Evolutionary conservation across 176 grass and related monocot species (phyloP).

Genomic region (Musa schizocarpa): DNA sequence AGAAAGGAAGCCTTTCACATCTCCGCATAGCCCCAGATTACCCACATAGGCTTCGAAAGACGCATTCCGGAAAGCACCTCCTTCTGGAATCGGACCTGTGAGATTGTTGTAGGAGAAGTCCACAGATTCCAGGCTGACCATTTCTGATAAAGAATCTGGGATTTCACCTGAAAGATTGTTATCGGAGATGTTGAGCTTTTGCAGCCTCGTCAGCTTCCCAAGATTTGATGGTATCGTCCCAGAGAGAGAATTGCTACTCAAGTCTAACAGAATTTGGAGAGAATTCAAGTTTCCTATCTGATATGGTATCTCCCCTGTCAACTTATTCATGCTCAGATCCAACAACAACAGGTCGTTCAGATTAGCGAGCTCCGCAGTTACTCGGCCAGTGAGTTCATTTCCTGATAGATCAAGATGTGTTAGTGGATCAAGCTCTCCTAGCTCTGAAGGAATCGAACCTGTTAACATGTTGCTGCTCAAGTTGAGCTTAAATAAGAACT

Average conservation of each 20-base stretch:
- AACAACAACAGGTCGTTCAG: constrained; percentile 31
- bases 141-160: constrained; percentile 31
- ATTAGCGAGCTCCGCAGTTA: constrained; percentile 42
- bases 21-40: constrained; percentile 60
- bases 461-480: constrained; percentile 45
- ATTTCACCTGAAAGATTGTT: constrained; percentile 55
- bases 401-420: constrained; percentile 45
- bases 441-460: constrained; percentile 29
- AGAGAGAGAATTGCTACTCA: constrained; percentile 71
- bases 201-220: constrained; percentile 26
- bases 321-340: constrained; percentile 53
- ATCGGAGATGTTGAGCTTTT: constrained; percentile 64
- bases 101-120: constrained; percentile 90
- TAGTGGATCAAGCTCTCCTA: constrained; percentile 24
- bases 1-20: constrained; percentile 24
- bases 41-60: constrained; percentile 39
- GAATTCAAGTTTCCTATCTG: constrained; percentile 49
- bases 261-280: constrained; percentile 67
- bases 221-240: constrained; percentile 56
- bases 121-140: constrained; percentile 57
- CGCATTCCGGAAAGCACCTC: constrained; percentile 39
- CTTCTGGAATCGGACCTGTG: constrained; percentile 41
- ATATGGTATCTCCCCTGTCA: constrained; percentile 55
- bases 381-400: constrained; percentile 36
- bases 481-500: constrained; percentile 40